Evolutionary conservation across 768 basidiomycete genomes (phyloP).

Genomic region (Hygrocybe coccinea): DNA sequence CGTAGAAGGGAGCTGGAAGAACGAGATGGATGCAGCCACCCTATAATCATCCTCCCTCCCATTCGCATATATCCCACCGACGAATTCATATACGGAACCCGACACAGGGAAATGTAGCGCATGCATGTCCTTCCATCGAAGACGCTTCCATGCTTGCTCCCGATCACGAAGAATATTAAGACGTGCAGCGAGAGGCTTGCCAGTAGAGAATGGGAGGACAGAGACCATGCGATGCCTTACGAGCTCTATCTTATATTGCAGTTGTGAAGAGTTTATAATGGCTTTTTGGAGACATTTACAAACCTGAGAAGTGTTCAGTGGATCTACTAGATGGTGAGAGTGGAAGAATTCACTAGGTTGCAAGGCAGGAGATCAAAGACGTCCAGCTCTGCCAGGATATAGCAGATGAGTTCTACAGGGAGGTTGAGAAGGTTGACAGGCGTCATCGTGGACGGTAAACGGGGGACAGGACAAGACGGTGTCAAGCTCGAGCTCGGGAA

Average conservation of each 20-base stretch:
- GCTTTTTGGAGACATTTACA: constrained; percentile 36
- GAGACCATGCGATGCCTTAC: constrained; percentile 42
- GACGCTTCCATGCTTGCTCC: constrained; percentile 46
- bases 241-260: constrained; percentile 50
- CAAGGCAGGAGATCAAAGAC: constrained; percentile 34
- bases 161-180: constrained; percentile 38
- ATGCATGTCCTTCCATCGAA: constrained; percentile 36
- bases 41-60: constrained; percentile 42
- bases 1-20: constrained; percentile 43
- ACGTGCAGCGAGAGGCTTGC: constrained; percentile 36
- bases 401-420: constrained; percentile 38
- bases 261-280: constrained; percentile 39
- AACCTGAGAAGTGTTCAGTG: constrained; percentile 27
- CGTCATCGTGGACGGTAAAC: constrained; percentile 8
- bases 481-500: not conserved
- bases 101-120: constrained; percentile 39
- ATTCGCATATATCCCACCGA: constrained; percentile 47
- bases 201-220: constrained; percentile 26
- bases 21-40: constrained; percentile 43
- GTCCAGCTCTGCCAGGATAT: constrained; percentile 32
- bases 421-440: constrained; percentile 23
- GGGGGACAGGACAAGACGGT: not conserved
- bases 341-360: constrained; percentile 22
- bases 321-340: not conserved
- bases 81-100: constrained; percentile 49